phyloP scores from a whole-genome alignment of 495 filamentous ascomycete species.

The Rostrohypoxylon terebratum region DNA sequence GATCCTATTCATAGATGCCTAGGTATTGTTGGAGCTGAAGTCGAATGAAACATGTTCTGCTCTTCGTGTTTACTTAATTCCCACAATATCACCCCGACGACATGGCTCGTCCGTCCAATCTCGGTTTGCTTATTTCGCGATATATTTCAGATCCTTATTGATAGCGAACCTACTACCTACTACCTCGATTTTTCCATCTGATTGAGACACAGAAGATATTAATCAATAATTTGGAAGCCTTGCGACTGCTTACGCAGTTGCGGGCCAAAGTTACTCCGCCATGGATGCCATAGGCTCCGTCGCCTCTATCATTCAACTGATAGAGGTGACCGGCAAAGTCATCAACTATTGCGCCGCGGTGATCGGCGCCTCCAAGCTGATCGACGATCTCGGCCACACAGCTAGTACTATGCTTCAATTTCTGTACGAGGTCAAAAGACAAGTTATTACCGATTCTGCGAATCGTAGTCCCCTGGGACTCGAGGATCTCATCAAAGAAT shows the following conservation, averaged over 20 bases:
- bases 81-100: not conserved
- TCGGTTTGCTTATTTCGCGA: not conserved
- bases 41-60: not conserved
- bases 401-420: slow-evolving; percentile 38
- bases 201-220: not conserved
- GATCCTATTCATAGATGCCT: not conserved
- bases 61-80: slow-evolving; percentile 1
- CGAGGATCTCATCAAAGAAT: slow-evolving; percentile 28
- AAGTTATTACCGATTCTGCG: slow-evolving; percentile 12
- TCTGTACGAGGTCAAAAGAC: slow-evolving; percentile 33
- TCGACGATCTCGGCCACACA: slow-evolving; percentile 34
- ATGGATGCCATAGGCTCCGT: slow-evolving; percentile 42
- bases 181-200: not conserved
- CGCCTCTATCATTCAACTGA: slow-evolving; percentile 38
- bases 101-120: not conserved
- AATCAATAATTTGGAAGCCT: not conserved
- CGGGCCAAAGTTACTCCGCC: not conserved
- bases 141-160: not conserved
- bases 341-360: slow-evolving; percentile 34
- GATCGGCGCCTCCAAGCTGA: slow-evolving; percentile 32
- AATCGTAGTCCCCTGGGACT: slow-evolving; percentile 19
- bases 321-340: slow-evolving; percentile 35
- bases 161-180: not conserved
- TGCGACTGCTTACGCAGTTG: not conserved
- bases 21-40: not conserved